phyloP scores from a whole-genome alignment of 352 stramenopile species.

The Pythium rishiriense region DNA sequence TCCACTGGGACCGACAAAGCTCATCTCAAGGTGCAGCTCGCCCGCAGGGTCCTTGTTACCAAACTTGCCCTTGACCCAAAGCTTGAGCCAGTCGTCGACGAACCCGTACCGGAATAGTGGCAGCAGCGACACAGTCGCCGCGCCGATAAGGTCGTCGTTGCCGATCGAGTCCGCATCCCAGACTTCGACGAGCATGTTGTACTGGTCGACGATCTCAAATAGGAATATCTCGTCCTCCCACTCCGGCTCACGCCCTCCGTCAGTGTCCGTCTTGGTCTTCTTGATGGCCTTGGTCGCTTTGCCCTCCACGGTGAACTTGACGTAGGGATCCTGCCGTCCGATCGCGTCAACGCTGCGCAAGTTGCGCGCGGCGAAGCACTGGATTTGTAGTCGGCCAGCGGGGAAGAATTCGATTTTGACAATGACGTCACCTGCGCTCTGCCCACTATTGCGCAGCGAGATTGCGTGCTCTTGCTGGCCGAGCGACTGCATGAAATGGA shows the following conservation, averaged over 20 bases:
- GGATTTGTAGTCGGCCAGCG: conserved; percentile 62
- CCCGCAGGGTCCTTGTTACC: conserved; percentile 84
- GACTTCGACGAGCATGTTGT: conserved; percentile 87
- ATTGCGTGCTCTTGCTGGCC: conserved; percentile 60
- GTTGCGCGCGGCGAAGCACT: conserved; percentile 58
- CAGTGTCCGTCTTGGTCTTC: conserved; percentile 87
- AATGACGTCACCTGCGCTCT: conserved; percentile 72
- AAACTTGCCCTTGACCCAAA: conserved; percentile 87
- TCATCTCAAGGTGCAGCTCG: conserved; percentile 86
- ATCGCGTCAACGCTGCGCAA: conserved; percentile 77
- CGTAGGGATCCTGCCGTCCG: conserved; percentile 74
- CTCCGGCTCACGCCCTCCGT: conserved; percentile 77
- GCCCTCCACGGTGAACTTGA: conserved; percentile 76
- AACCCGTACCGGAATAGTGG: conserved; percentile 89
- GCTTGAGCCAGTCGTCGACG: conserved; percentile 87
- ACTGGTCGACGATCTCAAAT: conserved; percentile 94
- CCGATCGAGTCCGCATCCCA: conserved; percentile 92
- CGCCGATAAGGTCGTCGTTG: conserved; percentile 90
- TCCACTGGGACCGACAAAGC: conserved; percentile 77
- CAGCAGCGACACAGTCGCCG: conserved; percentile 81
- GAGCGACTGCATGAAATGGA: conserved; percentile 67
- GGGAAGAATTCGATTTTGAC: conserved; percentile 85
- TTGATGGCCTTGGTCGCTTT: conserved; percentile 68
- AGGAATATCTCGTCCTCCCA: conserved; percentile 82
- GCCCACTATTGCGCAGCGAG: conserved; percentile 56